Evolutionary conservation across 2,329 filamentous ascomycete species (phyloP), one percentile per base, ranked within the genome.

Genomic region (Aureobasidium zeae): DNA sequence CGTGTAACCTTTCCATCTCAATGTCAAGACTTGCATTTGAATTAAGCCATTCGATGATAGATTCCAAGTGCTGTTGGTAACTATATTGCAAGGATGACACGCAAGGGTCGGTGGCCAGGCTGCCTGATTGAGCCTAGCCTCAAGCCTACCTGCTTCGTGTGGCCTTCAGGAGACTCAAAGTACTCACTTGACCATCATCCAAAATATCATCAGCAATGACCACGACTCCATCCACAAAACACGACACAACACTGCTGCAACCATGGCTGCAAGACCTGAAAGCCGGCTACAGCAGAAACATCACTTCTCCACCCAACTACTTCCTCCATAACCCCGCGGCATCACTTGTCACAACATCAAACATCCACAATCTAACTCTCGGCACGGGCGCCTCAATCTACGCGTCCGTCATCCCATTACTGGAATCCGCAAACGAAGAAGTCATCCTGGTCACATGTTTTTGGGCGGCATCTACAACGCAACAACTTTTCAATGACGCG

Each of bases 371-470:
- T 2, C 58, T 71, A 37, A 50, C 53, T n/a, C 63, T 67, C 4
- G 68, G 68, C 9, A 70, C 66, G 1, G 69, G 69, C 31, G 61
- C 60, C 15, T 52, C 57, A 6, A 62, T 73, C 39, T 70, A 37
- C 2, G 35, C 53, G 2, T 55, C 59, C 3, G 66, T 86, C 5
- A 62, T 81, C 0, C 76, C 81, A 2, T 74, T 77, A 7, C 71
- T 88, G 3, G 63, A 74, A 4, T 57, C 63, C 1, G 79, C 83
- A 2, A 66, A 72, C 25, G 63, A 70, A 35, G 83, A 86, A 53
- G 66, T 88, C 20, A 75, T 87, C 47, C 70, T 91, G 30, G 81
- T 87, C 5, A 89, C 85, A 7, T 89, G 85, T 61, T 91, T 88
- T 63, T 88, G 84, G 83, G 79, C 84, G 0, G 65, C 67, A 0